Conservation (phyloP, 2,329 filamentous ascomycete species). For the Anisogramma anomala region DNA sequence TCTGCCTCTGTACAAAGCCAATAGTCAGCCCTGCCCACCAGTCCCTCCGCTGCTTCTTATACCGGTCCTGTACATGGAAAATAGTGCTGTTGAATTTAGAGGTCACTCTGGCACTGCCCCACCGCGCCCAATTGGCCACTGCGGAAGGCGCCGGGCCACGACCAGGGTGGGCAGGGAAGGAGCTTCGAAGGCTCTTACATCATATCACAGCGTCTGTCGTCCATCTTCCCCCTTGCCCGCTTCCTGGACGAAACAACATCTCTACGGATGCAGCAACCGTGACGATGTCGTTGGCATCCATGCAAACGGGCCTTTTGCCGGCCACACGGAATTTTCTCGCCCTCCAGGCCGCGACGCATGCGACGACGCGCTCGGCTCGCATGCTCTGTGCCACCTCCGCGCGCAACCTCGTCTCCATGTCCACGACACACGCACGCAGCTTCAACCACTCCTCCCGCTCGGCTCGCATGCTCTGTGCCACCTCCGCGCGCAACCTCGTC, state of each 20-base stretch:
- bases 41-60: too few relatives aligned
- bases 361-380: constrained; percentile 4
- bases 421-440: constrained; percentile 4
- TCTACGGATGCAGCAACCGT: constrained; percentile 14
- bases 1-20: too few relatives aligned
- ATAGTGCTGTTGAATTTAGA: too few relatives aligned
- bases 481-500: constrained; percentile 4
- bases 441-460: constrained; percentile 9
- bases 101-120: too few relatives aligned
- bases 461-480: not conserved
- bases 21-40: too few relatives aligned
- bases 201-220: not conserved
- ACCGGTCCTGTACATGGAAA: too few relatives aligned
- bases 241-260: not conserved
- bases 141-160: not conserved
- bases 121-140: constrained; percentile 6
- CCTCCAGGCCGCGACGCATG: constrained; percentile 3
- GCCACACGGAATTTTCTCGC: constrained; percentile 7
- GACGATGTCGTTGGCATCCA: constrained; percentile 14
- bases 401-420: constrained; percentile 3
- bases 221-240: not conserved
- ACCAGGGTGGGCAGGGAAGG: not conserved
- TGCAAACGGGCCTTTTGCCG: constrained; percentile 13
- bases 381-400: constrained; percentile 5
- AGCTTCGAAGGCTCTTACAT: constrained; percentile 1